Evolutionary conservation across 1,284 basidiomycete species (phyloP).

Genomic region (Papiliotrema laurentii): DNA sequence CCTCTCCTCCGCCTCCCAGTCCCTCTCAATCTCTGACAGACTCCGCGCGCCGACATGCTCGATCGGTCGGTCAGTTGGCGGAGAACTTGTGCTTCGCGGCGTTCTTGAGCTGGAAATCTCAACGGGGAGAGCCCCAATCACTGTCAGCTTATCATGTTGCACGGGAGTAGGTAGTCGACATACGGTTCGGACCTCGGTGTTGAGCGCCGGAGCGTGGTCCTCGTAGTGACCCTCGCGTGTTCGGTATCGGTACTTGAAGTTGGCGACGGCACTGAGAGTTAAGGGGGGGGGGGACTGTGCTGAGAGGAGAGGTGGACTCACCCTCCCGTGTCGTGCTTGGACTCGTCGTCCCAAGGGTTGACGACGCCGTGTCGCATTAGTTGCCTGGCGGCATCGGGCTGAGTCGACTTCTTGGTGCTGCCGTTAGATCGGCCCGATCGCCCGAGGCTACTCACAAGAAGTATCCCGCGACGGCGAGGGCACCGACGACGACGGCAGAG

Average conservation of each 20-base stretch:
- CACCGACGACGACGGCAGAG: slow-evolving; percentile 38
- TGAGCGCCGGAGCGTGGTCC: slow-evolving; percentile 40
- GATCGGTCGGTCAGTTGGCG: slow-evolving; percentile 1
- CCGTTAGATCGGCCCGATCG: background rate
- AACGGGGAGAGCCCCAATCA: slow-evolving; percentile 5
- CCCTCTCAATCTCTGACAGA: slow-evolving; percentile 1
- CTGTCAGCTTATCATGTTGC: background rate
- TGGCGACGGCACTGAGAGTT: slow-evolving; percentile 31
- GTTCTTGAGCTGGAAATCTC: slow-evolving; percentile 13
- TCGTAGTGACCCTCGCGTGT: slow-evolving; percentile 44
- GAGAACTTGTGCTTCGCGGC: slow-evolving; percentile 13
- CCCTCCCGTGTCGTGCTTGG: slow-evolving; percentile 40
- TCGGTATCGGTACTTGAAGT: slow-evolving; percentile 49
- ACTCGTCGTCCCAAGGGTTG: slow-evolving; percentile 41
- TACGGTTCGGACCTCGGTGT: slow-evolving; percentile 33
- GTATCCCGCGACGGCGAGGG: slow-evolving; percentile 43
- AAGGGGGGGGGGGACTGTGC: background rate
- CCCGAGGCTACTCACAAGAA: slow-evolving; percentile 34
- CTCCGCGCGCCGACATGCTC: background rate
- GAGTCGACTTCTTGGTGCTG: slow-evolving; percentile 40
- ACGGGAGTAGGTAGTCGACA: slow-evolving; percentile 9
- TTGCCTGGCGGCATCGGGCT: slow-evolving; percentile 27
- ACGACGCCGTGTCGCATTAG: slow-evolving; percentile 34
- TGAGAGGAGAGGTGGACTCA: slow-evolving; percentile 13
- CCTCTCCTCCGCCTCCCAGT: slow-evolving; percentile 2